Conservation (phyloP, 169 alveolate genomes). For the Cryptosporidium tyzzeri region DNA sequence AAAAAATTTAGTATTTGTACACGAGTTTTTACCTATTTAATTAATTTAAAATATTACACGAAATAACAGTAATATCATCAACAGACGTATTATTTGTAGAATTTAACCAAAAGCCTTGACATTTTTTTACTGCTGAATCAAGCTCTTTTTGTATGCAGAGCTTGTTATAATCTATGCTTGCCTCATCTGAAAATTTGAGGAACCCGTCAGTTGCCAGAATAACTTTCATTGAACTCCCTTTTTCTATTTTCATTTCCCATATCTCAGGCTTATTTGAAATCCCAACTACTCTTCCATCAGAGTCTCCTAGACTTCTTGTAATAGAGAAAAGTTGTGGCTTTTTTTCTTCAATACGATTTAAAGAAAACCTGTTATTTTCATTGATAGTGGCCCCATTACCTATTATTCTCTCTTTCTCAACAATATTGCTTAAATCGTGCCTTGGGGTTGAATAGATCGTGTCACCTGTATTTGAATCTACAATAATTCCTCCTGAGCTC, state of each 20-base stretch:
- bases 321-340: conserved; percentile 7
- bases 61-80: conserved; percentile 58
- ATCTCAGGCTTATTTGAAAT: conserved; percentile 50
- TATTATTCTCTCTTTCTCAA: conserved; percentile 30
- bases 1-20: not conserved
- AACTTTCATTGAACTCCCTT: conserved; percentile 11
- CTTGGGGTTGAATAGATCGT: conserved; percentile 33
- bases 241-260: conserved; percentile 61
- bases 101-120: conserved; percentile 60
- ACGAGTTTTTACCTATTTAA: not conserved
- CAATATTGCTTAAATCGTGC: conserved; percentile 21
- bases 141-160: conserved; percentile 51
- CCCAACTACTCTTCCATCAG: conserved; percentile 30
- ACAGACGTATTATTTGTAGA: conserved; percentile 49
- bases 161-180: conserved; percentile 4
- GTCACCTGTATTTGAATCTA: conserved; percentile 21
- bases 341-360: not conserved
- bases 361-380: conserved; percentile 30
- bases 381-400: conserved; percentile 23
- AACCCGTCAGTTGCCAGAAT: conserved; percentile 60
- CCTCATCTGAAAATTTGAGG: conserved; percentile 26
- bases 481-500: conserved; percentile 39
- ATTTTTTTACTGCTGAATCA: conserved; percentile 37
- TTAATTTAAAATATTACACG: conserved; percentile 22
- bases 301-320: conserved; percentile 69